A percentile compares a stretch with the other conserved stretches of the same genome.
Conservation (phyloP, 768 basidiomycete species). For the Gymnopilus junonius region DNA sequence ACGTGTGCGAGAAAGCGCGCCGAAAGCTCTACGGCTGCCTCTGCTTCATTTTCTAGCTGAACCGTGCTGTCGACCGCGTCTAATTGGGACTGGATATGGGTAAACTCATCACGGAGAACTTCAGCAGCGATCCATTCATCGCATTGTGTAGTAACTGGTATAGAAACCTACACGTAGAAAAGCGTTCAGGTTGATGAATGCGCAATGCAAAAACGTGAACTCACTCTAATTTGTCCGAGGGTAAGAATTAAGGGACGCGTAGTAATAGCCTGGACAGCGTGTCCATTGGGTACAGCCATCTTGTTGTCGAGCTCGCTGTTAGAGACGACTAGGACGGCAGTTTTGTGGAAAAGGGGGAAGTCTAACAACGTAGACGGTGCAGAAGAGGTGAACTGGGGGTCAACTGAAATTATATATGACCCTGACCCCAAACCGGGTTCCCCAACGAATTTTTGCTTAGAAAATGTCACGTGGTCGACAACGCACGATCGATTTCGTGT, state of each 20-base stretch:
- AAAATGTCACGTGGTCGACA: constrained; percentile 37
- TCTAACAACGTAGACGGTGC: constrained; percentile 29
- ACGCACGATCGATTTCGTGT: constrained; percentile 19
- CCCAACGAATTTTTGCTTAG: constrained; percentile 47
- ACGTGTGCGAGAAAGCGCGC: constrained; percentile 85
- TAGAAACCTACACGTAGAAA: constrained; percentile 60
- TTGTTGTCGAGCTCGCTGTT: constrained; percentile 27
- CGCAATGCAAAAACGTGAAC: constrained; percentile 27
- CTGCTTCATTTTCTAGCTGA: constrained; percentile 56
- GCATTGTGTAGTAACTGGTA: constrained; percentile 80
- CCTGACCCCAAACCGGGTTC: constrained; percentile 46
- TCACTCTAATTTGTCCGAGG: constrained; percentile 55
- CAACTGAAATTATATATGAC: constrained; percentile 39
- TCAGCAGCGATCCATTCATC: constrained; percentile 95
- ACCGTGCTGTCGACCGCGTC: constrained; percentile 58
- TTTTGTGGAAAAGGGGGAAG: constrained; percentile 25
- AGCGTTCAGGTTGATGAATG: constrained; percentile 5
- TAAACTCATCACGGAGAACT: constrained; percentile 88
- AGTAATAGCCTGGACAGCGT: constrained; percentile 42
- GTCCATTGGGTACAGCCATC: constrained; percentile 47
- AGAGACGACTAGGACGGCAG: constrained; percentile 23
- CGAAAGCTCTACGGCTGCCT: constrained; percentile 77
- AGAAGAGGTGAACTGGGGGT: constrained; percentile 23
- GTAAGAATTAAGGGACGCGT: constrained; percentile 54
- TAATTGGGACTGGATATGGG: constrained; percentile 61